Percentiles rank a stretch among this genome's conserved stretches.
Evolutionary conservation across 2,329 filamentous ascomycete species (phyloP).

Genomic region (Aspergillus flavus): DNA sequence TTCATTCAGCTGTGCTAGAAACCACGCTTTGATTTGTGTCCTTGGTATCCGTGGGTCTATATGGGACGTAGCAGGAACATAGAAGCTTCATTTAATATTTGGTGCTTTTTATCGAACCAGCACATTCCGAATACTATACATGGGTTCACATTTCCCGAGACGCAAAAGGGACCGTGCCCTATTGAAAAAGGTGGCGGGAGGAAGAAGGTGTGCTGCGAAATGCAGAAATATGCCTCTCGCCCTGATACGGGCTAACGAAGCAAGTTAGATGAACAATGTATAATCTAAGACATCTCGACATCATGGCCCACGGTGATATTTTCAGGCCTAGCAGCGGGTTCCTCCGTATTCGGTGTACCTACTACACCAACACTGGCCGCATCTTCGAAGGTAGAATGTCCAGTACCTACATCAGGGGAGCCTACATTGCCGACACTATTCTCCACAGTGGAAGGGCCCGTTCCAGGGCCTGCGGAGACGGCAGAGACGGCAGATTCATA

Average conservation of each 20-base stretch:
- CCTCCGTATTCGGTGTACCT: slow-evolving; percentile 25
- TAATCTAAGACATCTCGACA: slow-evolving; percentile 33
- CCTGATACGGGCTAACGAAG: not conserved
- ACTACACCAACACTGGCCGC: slow-evolving; percentile 25
- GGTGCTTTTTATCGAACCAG: not conserved
- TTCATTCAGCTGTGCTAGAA: not conserved
- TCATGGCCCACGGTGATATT: slow-evolving; percentile 28
- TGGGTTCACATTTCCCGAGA: not conserved
- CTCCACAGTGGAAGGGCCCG: slow-evolving; percentile 5
- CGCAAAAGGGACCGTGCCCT: not conserved
- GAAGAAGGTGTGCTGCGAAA: not conserved
- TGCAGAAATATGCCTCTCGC: not conserved
- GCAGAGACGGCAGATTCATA: slow-evolving; percentile 30
- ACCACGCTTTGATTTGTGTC: not conserved
- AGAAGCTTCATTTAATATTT: not conserved
- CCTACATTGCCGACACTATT: slow-evolving; percentile 27
- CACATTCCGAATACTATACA: not conserved
- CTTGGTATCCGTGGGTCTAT: not conserved
- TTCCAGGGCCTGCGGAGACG: slow-evolving; percentile 13
- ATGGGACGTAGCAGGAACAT: not conserved
- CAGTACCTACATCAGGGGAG: slow-evolving; percentile 13
- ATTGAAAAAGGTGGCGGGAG: not conserved
- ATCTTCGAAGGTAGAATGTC: slow-evolving; percentile 26
- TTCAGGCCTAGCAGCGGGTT: slow-evolving; percentile 18
- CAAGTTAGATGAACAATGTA: not conserved